phyloP scores from a whole-genome alignment of 257 asterid species.

The Anisodus acutangulus region DNA sequence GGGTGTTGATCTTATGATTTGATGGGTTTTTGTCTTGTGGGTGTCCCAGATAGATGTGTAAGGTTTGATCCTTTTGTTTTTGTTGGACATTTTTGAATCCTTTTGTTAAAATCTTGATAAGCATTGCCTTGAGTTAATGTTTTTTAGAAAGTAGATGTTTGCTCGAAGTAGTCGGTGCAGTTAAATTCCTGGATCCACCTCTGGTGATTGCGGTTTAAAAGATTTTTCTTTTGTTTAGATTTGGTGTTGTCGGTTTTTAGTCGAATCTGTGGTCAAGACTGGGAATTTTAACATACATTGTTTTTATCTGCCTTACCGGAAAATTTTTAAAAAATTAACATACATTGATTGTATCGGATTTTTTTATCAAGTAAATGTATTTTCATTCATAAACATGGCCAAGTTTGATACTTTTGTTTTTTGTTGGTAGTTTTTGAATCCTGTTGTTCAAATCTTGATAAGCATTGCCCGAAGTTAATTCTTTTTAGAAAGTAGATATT shows the following conservation, averaged over 20 bases:
- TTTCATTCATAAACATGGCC: no score
- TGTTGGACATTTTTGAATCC: slow-evolving; percentile 26
- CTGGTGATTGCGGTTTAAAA: neutral
- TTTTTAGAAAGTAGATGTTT: neutral
- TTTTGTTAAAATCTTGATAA: slow-evolving; percentile 18
- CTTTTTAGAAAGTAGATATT: neutral
- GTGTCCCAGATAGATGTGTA: slow-evolving; percentile 19
- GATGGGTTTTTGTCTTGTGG: slow-evolving; percentile 29
- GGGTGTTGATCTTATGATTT: slow-evolving; percentile 35
- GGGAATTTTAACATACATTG: slow-evolving; percentile 39
- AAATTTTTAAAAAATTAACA: no score
- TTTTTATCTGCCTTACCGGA: neutral
- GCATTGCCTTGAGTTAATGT: slow-evolving; percentile 4
- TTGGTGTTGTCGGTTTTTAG: neutral
- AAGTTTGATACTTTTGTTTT: neutral
- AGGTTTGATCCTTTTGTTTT: slow-evolving; percentile 20
- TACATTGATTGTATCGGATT: neutral
- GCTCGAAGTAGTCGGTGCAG: slow-evolving; percentile 1
- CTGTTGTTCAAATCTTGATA: neutral
- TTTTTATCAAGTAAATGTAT: no score
- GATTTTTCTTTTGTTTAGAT: slow-evolving; percentile 25
- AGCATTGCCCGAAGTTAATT: slow-evolving; percentile 7
- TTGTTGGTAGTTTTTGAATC: slow-evolving; percentile 25
- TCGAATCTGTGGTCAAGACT: neutral
- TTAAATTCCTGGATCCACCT: neutral